These are phyloP conservation scores for Entoloma clypeatum DNA, from an alignment of 1,284 basidiomycete genomes.

Conservation along the genomic window DNA sequence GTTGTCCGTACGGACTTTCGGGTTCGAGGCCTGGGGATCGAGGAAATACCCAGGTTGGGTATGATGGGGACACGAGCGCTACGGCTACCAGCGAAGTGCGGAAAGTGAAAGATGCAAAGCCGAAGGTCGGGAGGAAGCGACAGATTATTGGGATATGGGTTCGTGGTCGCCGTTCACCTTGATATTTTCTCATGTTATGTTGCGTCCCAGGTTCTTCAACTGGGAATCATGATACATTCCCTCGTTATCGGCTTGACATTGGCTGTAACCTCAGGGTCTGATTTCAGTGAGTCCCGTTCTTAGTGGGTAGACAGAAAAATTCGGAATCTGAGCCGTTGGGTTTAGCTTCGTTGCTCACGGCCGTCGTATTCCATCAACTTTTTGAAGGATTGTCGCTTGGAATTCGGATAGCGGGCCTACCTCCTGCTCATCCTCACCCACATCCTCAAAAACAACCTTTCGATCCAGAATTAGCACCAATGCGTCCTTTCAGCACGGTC, in stretches of 20 bases:
- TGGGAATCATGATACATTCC: slow-evolving; percentile 81
- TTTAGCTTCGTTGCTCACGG: slow-evolving; percentile 65
- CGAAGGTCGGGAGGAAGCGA: slow-evolving; percentile 46
- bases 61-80: background rate
- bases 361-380: slow-evolving; percentile 74
- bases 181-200: background rate
- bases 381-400: slow-evolving; percentile 79
- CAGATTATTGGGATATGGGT: slow-evolving; percentile 66
- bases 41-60: slow-evolving; percentile 10
- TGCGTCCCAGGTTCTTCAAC: slow-evolving; percentile 56
- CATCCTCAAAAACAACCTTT: slow-evolving; percentile 4
- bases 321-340: too few species aligned
- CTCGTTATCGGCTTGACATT: slow-evolving; percentile 74
- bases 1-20: too few species aligned
- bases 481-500: background rate
- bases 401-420: slow-evolving; percentile 68
- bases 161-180: slow-evolving; percentile 18
- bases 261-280: slow-evolving; percentile 59
- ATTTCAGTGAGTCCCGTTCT: slow-evolving; percentile 56
- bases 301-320: too few species aligned
- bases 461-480: background rate
- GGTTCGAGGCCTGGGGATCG: too few species aligned
- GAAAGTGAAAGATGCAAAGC: slow-evolving; percentile 24
- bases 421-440: slow-evolving; percentile 30
- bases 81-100: slow-evolving; percentile 19